These are phyloP conservation scores for Kodamaea fukazawae DNA, from an alignment of 805 yeast species.

Conservation along the genomic window DNA sequence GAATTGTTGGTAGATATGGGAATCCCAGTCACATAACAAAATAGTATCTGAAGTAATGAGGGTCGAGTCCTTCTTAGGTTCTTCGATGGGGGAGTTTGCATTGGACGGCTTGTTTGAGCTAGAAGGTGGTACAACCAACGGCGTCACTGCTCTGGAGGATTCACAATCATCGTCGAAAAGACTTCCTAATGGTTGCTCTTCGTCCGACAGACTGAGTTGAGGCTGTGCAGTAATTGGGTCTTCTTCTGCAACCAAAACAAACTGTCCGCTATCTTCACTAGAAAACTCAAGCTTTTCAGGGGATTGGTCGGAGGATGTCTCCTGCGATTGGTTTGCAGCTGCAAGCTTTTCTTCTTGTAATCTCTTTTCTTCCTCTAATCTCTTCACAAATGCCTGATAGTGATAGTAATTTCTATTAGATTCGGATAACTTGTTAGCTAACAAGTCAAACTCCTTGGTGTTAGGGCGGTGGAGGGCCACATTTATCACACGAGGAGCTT, in stretches of 20 bases:
- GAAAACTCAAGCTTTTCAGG: too few relatives aligned
- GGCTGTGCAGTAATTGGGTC: slow-evolving; percentile 1
- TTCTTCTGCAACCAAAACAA: too few relatives aligned
- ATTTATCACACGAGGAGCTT: slow-evolving; percentile 25
- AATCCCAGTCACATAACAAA: slow-evolving; percentile 66
- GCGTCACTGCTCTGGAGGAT: slow-evolving; percentile 11
- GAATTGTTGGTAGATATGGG: slow-evolving; percentile 45
- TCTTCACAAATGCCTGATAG: slow-evolving; percentile 22
- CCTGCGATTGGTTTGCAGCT: too few relatives aligned
- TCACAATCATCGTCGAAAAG: slow-evolving; percentile 6
- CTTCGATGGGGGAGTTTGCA: slow-evolving; percentile 17
- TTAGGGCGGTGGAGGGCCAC: slow-evolving; percentile 45
- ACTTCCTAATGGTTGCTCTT: slow-evolving; percentile 21
- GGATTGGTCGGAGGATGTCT: too few relatives aligned
- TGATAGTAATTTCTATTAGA: slow-evolving; percentile 32
- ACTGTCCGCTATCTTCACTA: too few relatives aligned
- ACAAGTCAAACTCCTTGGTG: slow-evolving; percentile 33
- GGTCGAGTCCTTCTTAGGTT: slow-evolving; percentile 16
- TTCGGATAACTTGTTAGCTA: slow-evolving; percentile 28
- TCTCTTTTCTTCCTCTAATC: slow-evolving; percentile 12
- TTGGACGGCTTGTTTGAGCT: slow-evolving; percentile 20
- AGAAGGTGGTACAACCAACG: slow-evolving; percentile 13
- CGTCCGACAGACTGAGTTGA: slow-evolving; percentile 24
- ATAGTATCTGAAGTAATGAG: slow-evolving; percentile 23
- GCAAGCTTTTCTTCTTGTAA: too few relatives aligned